Conservation (phyloP, 139 green algal genomes). For the Bryopsis sp. region DNA sequence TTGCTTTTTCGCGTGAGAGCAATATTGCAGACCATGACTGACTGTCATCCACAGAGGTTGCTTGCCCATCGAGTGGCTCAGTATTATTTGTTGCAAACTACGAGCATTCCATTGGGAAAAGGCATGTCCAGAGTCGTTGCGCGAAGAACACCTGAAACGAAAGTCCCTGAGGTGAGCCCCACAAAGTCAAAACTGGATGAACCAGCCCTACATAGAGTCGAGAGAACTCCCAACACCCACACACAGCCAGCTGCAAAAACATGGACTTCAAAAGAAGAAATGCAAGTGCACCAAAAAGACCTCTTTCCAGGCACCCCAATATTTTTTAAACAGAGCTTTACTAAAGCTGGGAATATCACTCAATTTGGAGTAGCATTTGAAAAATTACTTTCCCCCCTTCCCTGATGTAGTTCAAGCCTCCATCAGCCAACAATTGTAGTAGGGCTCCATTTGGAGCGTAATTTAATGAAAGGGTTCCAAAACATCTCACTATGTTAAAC, state of each 20-base stretch:
- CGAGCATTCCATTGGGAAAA: conserved; percentile 33
- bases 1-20: too few species aligned
- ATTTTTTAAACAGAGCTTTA: too few species aligned
- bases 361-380: too few species aligned
- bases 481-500: background rate
- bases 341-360: too few species aligned
- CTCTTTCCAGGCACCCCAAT: too few species aligned
- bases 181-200: background rate
- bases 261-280: background rate
- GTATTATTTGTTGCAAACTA: conserved; percentile 38
- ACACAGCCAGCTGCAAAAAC: background rate
- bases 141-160: conserved; percentile 21
- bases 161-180: conserved; percentile 1
- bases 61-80: conserved; percentile 42
- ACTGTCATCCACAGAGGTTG: conserved; percentile 28
- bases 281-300: background rate
- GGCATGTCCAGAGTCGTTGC: conserved; percentile 28
- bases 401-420: background rate
- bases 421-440: background rate
- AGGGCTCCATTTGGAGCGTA: too few species aligned
- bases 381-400: too few species aligned
- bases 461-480: too few species aligned
- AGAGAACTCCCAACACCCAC: background rate
- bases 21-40: too few species aligned
- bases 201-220: background rate